Evolutionary conservation across 2,329 filamentous ascomycete genomes (phyloP).

Genomic region (Arthrobotrys iridis): DNA sequence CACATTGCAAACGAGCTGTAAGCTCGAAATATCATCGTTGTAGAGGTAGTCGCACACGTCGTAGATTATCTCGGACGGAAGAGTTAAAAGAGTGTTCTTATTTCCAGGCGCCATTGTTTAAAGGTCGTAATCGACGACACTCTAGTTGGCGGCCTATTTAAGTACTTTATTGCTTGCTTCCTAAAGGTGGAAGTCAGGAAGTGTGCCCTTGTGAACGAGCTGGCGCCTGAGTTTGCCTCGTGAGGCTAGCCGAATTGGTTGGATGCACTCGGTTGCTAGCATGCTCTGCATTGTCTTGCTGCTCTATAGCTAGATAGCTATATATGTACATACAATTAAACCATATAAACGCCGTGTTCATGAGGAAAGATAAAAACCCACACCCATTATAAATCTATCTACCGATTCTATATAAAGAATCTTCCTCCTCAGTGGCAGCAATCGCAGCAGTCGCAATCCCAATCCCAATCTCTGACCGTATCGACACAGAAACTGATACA

Average conservation of each 20-base stretch:
- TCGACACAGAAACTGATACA: conserved; percentile 31
- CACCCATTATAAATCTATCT: background rate
- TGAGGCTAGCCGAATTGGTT: conserved; percentile 13
- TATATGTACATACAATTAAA: conserved; percentile 5
- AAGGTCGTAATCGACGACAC: background rate
- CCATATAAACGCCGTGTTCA: background rate
- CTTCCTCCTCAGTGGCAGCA: background rate
- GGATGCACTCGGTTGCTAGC: background rate
- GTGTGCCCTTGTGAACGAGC: background rate
- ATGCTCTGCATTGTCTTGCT: background rate
- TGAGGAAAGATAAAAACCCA: background rate
- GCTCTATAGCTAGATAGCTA: background rate
- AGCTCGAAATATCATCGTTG: conserved; percentile 10
- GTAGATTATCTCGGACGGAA: conserved; percentile 34
- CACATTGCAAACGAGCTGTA: conserved; percentile 8
- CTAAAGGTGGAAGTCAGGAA: too few species aligned
- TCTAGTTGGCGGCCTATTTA: background rate
- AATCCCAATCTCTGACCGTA: conserved; percentile 9
- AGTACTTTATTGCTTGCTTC: background rate
- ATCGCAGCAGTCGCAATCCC: conserved; percentile 23
- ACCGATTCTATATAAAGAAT: background rate
- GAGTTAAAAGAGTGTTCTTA: background rate
- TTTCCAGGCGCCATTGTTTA: background rate
- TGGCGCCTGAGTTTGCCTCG: conserved; percentile 5
- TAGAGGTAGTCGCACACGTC: conserved; percentile 34